These are phyloP conservation scores for Oryza nivara DNA, from an alignment of 176 grass and related monocot species.

Conservation along the genomic window DNA sequence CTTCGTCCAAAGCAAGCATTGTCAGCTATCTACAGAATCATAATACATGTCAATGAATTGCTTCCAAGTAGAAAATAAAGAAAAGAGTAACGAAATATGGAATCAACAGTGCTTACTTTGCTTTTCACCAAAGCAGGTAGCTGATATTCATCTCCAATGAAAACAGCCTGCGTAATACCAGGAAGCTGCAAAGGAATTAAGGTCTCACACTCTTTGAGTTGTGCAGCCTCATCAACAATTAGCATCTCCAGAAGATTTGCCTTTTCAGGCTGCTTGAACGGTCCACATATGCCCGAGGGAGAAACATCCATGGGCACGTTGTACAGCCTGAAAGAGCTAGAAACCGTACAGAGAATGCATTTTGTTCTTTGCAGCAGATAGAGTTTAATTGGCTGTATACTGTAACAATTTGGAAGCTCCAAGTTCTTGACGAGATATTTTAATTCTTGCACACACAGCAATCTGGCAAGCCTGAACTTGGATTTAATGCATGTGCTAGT, in stretches of 20 bases:
- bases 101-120: slow-evolving; percentile 40
- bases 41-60: background rate
- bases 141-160: slow-evolving; percentile 71
- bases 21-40: slow-evolving; percentile 54
- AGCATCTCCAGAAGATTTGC: slow-evolving; percentile 36
- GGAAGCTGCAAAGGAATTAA: slow-evolving; percentile 57
- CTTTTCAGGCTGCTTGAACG: background rate
- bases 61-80: background rate
- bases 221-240: slow-evolving; percentile 71
- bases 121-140: slow-evolving; percentile 65
- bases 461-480: slow-evolving; percentile 42
- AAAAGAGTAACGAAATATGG: slow-evolving; percentile 5
- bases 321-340: slow-evolving; percentile 41
- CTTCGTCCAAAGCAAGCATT: slow-evolving; percentile 56
- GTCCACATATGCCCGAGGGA: slow-evolving; percentile 3
- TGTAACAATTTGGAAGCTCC: slow-evolving; percentile 35
- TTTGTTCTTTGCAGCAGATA: slow-evolving; percentile 33
- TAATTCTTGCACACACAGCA: slow-evolving; percentile 19
- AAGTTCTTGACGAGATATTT: slow-evolving; percentile 3
- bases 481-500: slow-evolving; percentile 19
- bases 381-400: background rate
- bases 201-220: slow-evolving; percentile 69
- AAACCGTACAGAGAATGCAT: slow-evolving; percentile 49
- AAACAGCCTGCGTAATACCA: slow-evolving; percentile 47
- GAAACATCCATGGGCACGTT: slow-evolving; percentile 1